Evolutionary conservation across 495 filamentous ascomycete genomes (phyloP).

Genomic region (Aspergillus mulundensis): DNA sequence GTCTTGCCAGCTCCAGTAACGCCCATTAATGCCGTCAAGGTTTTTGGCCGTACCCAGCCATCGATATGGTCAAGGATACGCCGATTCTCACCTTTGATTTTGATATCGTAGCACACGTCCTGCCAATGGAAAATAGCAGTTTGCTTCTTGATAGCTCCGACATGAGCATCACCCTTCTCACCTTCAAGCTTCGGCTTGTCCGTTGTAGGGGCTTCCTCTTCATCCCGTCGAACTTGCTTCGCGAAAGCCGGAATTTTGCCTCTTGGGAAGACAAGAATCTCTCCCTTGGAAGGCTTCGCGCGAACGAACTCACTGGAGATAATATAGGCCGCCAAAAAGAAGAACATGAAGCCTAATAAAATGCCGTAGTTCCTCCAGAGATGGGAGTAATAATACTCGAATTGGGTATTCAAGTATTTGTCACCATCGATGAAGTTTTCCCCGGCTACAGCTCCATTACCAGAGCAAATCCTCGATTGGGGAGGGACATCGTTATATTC

Average conservation of each 20-base stretch:
- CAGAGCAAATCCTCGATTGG: conserved; percentile 50
- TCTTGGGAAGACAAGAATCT: conserved; percentile 81
- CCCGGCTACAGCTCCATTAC: conserved; percentile 60
- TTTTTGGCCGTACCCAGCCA: conserved; percentile 90
- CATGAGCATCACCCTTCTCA: conserved; percentile 12
- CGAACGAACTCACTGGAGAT: conserved; percentile 69
- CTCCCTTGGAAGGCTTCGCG: conserved; percentile 77
- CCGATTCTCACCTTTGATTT: conserved; percentile 73
- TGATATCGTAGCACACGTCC: conserved; percentile 82
- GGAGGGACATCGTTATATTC: conserved; percentile 48
- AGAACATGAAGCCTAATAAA: conserved; percentile 66
- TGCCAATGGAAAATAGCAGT: conserved; percentile 83
- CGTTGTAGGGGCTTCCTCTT: conserved; percentile 31
- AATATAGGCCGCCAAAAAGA: conserved; percentile 64
- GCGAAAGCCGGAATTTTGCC: conserved; percentile 63
- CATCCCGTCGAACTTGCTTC: conserved; percentile 41
- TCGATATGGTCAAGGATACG: conserved; percentile 78
- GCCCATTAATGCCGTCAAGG: conserved; percentile 82
- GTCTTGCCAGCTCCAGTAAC: conserved; percentile 61
- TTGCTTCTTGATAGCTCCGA: conserved; percentile 44
- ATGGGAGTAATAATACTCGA: conserved; percentile 56
- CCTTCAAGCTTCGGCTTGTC: conserved; percentile 24
- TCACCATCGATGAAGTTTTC: conserved; percentile 57
- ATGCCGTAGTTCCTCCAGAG: conserved; percentile 84
- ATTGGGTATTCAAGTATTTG: conserved; percentile 59